phyloP scores from a whole-genome alignment of 495 filamentous ascomycete genomes.

The Penicillium ochrochloron region DNA sequence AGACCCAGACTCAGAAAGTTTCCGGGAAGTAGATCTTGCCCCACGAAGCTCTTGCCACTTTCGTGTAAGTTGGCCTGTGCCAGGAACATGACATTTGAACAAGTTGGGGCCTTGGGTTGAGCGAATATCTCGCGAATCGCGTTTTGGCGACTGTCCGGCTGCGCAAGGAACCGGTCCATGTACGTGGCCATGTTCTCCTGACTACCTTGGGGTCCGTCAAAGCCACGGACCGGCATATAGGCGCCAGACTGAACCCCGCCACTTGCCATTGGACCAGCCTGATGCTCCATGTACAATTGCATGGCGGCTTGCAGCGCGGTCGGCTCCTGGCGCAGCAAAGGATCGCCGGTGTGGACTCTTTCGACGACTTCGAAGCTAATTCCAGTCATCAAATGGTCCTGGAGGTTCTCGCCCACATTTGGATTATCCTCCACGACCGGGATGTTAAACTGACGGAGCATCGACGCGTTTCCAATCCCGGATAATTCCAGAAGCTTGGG shows the following conservation, averaged over 20 bases:
- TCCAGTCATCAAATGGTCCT: slow-evolving; percentile 36
- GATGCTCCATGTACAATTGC: slow-evolving; percentile 17
- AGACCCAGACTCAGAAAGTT: slow-evolving; percentile 21
- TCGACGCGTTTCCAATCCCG: slow-evolving; percentile 44
- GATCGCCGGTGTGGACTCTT: slow-evolving; percentile 3
- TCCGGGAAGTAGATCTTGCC: slow-evolving; percentile 18
- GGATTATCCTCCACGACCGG: slow-evolving; percentile 34
- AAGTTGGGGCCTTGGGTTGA: slow-evolving; percentile 14
- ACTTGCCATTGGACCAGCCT: slow-evolving; percentile 16
- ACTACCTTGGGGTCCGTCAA: background rate
- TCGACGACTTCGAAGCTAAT: slow-evolving; percentile 9
- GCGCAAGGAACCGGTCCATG: background rate
- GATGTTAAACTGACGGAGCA: slow-evolving; percentile 31
- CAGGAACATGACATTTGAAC: slow-evolving; percentile 17
- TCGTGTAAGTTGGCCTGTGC: slow-evolving; percentile 19
- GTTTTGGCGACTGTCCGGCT: slow-evolving; percentile 1
- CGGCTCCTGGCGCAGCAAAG: slow-evolving; percentile 13
- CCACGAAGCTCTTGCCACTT: slow-evolving; percentile 12
- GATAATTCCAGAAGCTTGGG: slow-evolving; percentile 57
- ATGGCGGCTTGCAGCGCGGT: slow-evolving; percentile 16
- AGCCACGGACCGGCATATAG: slow-evolving; percentile 20
- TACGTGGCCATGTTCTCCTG: slow-evolving; percentile 1
- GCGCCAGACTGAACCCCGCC: slow-evolving; percentile 16
- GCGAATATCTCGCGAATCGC: slow-evolving; percentile 21
- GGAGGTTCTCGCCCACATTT: slow-evolving; percentile 47